Conservation (phyloP, 345 rosid genomes). For the Raphanus sativus region DNA sequence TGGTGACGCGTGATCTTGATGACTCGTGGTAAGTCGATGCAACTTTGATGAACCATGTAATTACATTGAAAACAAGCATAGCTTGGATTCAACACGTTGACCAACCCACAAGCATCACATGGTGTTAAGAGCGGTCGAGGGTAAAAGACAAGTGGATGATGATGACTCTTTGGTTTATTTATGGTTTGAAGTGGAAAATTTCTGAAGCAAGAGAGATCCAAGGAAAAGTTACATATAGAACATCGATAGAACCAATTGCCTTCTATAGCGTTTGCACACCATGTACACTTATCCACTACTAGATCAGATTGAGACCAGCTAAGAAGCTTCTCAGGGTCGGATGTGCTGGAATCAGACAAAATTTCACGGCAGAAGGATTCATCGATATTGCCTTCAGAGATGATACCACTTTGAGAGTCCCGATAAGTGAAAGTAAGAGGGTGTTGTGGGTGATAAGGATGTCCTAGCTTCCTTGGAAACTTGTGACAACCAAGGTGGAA, state of each 20-base stretch:
- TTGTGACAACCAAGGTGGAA: background rate
- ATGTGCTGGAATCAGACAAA: background rate
- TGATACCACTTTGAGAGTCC: background rate
- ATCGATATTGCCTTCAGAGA: background rate
- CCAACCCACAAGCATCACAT: too few relatives aligned
- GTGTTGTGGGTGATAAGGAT: conserved; percentile 18
- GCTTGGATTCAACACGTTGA: too few relatives aligned
- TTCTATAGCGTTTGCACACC: background rate
- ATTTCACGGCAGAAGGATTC: background rate
- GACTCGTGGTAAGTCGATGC: too few relatives aligned
- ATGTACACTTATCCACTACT: background rate
- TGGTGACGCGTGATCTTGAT: too few relatives aligned
- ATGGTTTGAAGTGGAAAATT: background rate
- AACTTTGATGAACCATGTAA: too few relatives aligned
- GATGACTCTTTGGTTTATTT: too few relatives aligned
- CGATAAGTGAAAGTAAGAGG: background rate
- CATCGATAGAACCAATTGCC: background rate
- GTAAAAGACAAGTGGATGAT: too few relatives aligned
- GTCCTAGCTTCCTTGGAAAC: background rate
- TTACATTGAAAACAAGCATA: too few relatives aligned
- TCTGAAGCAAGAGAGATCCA: background rate
- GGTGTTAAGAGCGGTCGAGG: too few relatives aligned
- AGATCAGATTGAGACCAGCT: background rate
- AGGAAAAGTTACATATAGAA: background rate
- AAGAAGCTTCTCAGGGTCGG: background rate